phyloP scores from a whole-genome alignment of 208 protist genomes.

The Wallacemonas sp. region DNA sequence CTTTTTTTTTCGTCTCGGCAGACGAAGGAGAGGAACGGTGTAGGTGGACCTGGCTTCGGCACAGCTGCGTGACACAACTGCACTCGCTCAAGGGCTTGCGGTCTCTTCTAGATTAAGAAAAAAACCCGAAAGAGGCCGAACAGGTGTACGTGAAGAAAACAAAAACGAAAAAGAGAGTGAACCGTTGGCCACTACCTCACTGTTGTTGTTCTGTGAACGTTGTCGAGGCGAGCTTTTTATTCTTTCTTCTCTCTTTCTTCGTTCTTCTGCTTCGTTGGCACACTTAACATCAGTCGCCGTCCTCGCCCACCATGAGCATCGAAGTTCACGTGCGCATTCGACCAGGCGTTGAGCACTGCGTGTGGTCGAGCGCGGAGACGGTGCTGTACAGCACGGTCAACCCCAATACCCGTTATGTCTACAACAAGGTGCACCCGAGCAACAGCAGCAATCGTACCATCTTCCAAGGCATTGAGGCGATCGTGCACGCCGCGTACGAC shows the following conservation, averaged over 20 bases:
- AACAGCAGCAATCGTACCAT: conserved; percentile 74
- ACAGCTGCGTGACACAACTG: too few species aligned
- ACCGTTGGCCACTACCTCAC: not conserved
- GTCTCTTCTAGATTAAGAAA: too few species aligned
- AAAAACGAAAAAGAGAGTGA: conserved; percentile 5
- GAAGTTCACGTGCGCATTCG: conserved; percentile 87
- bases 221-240: not conserved
- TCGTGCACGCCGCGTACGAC: conserved; percentile 76
- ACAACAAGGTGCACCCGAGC: conserved; percentile 84
- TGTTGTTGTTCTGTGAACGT: not conserved
- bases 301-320: conserved; percentile 71
- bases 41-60: too few species aligned
- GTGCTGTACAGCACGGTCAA: conserved; percentile 81
- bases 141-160: conserved; percentile 2
- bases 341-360: conserved; percentile 47
- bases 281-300: too few species aligned
- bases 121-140: too few species aligned
- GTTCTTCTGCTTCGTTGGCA: not conserved
- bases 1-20: conserved; percentile 4
- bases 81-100: too few species aligned
- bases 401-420: conserved; percentile 76
- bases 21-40: too few species aligned
- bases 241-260: conserved; percentile 8
- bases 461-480: conserved; percentile 73
- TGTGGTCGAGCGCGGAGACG: conserved; percentile 84